Evolutionary conservation across 192 early-diverging fungal species (phyloP), one percentile per base, ranked within the genome.

Genomic region (Linnemannia schmuckeri): DNA sequence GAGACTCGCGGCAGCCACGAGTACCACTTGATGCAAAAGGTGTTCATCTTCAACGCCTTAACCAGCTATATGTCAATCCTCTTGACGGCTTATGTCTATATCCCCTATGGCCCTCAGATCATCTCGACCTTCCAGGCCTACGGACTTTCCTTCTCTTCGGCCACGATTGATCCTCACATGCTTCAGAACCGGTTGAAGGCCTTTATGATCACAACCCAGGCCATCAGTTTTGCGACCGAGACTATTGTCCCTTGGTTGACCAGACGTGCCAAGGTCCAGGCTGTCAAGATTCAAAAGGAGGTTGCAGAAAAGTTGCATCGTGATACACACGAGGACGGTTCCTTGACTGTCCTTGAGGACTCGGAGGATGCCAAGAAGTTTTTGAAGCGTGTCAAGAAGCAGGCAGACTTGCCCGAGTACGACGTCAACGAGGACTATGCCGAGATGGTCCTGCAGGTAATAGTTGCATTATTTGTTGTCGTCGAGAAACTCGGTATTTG

Each of bases 371-470:
- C 88, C 63, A 80, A 74, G 37, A 38, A 49, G 17, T 93, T 94
- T 47, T 82, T 94, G 78, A 84, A 93, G 44, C 88, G 87, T 38
- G 91, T 94, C 17, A 73, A 89, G 70, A 91, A 89, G 42, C 94
- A 96, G 76, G 90, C 91, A 24, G 91, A 81, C 10, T 88, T 95
- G 73, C 94, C 95, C 17, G 93, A 89, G 44, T 98, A 99, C 82
- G 93, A 95, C 80, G 93, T 96, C 70, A 97, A 95, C 72, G 93
- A 93, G 72, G 97, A 99, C 85, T 98, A 98, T 83, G 93, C 94
- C 46, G 97, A 99, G 87, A 96, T 99, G 96, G 93, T 95, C 75
- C 93, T 95, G 78, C 97, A 98, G 92, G 93, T 95, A 88, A 71
- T 37, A 7, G 63, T 12, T 0, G 8, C 8, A 33, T 30, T 0